Conservation (phyloP, 352 stramenopile species). For the Phytophthora pistaciae region DNA sequence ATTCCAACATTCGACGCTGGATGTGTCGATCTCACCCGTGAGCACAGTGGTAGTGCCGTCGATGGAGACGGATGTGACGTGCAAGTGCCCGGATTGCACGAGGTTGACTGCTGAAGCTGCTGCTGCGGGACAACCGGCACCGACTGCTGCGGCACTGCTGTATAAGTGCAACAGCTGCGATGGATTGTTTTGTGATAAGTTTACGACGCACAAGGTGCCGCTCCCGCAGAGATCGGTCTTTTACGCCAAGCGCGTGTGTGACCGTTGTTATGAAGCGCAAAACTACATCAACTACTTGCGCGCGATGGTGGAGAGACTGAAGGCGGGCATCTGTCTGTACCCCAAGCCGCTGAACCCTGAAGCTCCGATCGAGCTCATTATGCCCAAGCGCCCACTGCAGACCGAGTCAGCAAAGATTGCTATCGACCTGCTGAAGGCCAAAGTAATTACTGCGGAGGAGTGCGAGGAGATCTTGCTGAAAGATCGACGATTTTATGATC, state of each 20-base stretch:
- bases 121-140: conserved; percentile 21
- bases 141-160: conserved; percentile 55
- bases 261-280: conserved; percentile 86
- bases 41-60: conserved; percentile 51
- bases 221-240: conserved; percentile 84
- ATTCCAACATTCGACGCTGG: conserved; percentile 52
- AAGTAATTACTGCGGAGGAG: conserved; percentile 87
- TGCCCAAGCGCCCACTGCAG: conserved; percentile 85
- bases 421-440: conserved; percentile 87
- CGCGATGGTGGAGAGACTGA: conserved; percentile 86
- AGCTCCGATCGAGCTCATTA: conserved; percentile 89
- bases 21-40: conserved; percentile 68
- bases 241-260: conserved; percentile 89
- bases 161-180: conserved; percentile 90
- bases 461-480: conserved; percentile 88
- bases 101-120: conserved; percentile 42
- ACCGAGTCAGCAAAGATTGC: conserved; percentile 87
- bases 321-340: conserved; percentile 89
- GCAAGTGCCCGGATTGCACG: conserved; percentile 75
- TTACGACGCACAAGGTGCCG: conserved; percentile 82
- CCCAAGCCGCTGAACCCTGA: conserved; percentile 85
- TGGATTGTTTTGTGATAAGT: conserved; percentile 80
- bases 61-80: conserved; percentile 68
- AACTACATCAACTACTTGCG: conserved; percentile 89
- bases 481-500: conserved; percentile 85